Evolutionary conservation across 2,329 filamentous ascomycete species (phyloP).

Genomic region (Dactylellina haptotyla): DNA sequence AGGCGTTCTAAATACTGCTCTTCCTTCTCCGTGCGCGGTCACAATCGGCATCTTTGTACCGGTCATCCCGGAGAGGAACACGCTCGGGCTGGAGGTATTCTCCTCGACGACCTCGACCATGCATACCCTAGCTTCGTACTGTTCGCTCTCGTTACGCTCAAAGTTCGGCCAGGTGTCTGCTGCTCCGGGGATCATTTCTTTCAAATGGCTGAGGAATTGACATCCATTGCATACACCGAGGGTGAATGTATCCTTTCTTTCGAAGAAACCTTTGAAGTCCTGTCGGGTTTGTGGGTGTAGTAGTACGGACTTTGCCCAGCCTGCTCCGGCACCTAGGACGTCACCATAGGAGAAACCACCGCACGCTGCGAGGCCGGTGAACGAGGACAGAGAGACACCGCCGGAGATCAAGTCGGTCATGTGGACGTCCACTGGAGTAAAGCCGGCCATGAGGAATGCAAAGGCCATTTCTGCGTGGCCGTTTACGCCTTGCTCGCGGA

Average conservation of each 20-base stretch:
- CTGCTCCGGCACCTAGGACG: constrained; percentile 91
- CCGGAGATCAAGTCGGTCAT: constrained; percentile 90
- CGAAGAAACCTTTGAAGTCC: constrained; percentile 79
- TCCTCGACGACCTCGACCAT: constrained; percentile 83
- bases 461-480: constrained; percentile 98
- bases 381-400: constrained; percentile 80
- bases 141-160: constrained; percentile 82
- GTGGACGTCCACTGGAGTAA: constrained; percentile 91
- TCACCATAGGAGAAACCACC: constrained; percentile 97
- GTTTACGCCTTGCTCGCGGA: constrained; percentile 95
- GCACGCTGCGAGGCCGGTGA: constrained; percentile 90
- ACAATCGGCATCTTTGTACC: constrained; percentile 84
- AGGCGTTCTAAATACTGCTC: constrained; percentile 71
- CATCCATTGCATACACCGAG: constrained; percentile 98
- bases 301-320: constrained; percentile 94
- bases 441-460: constrained; percentile 89
- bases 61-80: constrained; percentile 90
- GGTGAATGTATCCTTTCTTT: constrained; percentile 86
- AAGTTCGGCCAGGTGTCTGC: constrained; percentile 82
- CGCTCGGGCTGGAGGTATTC: constrained; percentile 68
- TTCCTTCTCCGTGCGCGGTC: constrained; percentile 90
- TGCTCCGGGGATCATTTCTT: constrained; percentile 86
- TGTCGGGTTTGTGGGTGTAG: constrained; percentile 78
- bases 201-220: constrained; percentile 87
- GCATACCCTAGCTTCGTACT: constrained; percentile 87